Conservation (phyloP, 495 filamentous ascomycete species). For the Xylaria flabelliformis region DNA sequence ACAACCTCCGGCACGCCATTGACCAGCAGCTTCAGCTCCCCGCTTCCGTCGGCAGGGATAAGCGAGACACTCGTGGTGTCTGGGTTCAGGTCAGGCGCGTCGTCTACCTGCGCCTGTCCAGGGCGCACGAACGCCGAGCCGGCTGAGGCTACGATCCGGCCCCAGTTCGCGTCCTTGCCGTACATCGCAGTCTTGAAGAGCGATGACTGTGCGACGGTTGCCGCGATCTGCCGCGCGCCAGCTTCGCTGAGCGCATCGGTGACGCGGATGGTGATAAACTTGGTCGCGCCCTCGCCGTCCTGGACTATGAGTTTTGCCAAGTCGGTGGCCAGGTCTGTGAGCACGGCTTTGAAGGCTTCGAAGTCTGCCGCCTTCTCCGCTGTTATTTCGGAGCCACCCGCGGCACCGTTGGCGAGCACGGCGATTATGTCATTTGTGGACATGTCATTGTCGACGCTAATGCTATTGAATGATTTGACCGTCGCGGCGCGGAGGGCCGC, state of each 20-base stretch:
- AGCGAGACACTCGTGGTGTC: slow-evolving; percentile 92
- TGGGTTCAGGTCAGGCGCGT: slow-evolving; percentile 70
- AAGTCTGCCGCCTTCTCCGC: slow-evolving; percentile 66
- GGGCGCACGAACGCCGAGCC: slow-evolving; percentile 83
- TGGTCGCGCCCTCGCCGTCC: slow-evolving; percentile 97
- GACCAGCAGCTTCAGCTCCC: slow-evolving; percentile 81
- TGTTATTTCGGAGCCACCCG: slow-evolving; percentile 71
- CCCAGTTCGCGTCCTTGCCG: slow-evolving; percentile 98
- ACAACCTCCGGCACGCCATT: slow-evolving; percentile 91
- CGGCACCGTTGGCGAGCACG: slow-evolving; percentile 91
- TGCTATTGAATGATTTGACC: slow-evolving; percentile 91
- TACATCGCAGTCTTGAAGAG: slow-evolving; percentile 98
- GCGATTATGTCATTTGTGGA: slow-evolving; percentile 97
- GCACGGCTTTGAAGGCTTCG: slow-evolving; percentile 66
- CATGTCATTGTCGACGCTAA: slow-evolving; percentile 95
- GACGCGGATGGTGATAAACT: slow-evolving; percentile 95
- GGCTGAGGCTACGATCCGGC: slow-evolving; percentile 90
- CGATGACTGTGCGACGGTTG: slow-evolving; percentile 89
- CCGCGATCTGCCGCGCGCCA: slow-evolving; percentile 74
- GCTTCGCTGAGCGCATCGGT: slow-evolving; percentile 70
- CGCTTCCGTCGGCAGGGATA: slow-evolving; percentile 81
- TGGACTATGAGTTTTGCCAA: slow-evolving; percentile 92
- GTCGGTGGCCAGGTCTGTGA: slow-evolving; percentile 79
- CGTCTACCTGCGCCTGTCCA: slow-evolving; percentile 58
- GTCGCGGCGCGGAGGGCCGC: slow-evolving; percentile 75